phyloP scores from a whole-genome alignment of 1,139 yeast genomes.

The Geotrichum australiense region DNA sequence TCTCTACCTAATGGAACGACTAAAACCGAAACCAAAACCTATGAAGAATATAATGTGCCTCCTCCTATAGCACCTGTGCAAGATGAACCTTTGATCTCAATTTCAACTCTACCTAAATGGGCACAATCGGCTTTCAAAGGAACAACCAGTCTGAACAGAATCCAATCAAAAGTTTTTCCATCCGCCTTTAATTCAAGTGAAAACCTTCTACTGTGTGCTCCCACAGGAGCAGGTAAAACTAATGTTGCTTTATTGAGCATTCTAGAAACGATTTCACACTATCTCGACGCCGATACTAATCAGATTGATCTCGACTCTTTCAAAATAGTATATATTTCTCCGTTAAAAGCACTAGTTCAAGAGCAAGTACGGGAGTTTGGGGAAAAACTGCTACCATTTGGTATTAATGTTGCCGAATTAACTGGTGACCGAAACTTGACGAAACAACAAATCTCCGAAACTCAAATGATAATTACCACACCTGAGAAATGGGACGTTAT shows the following conservation, averaged over 20 bases:
- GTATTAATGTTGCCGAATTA: constrained; percentile 72
- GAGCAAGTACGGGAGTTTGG: constrained; percentile 89
- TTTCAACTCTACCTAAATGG: constrained; percentile 71
- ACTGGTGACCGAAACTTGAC: constrained; percentile 87
- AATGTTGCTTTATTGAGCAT: constrained; percentile 86
- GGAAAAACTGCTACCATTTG: constrained; percentile 59
- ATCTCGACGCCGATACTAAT: constrained; percentile 43
- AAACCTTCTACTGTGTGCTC: constrained; percentile 84
- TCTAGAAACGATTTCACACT: constrained; percentile 53
- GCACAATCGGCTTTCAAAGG: constrained; percentile 67
- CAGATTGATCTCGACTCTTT: constrained; percentile 48
- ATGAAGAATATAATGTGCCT: constrained; percentile 87
- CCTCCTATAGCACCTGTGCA: constrained; percentile 47
- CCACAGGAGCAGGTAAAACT: constrained; percentile 98
- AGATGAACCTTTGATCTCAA: constrained; percentile 49
- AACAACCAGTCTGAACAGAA: constrained; percentile 56
- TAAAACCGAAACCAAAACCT: constrained; percentile 62
- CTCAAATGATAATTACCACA: constrained; percentile 85
- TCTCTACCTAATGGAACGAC: constrained; percentile 77
- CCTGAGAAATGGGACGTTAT: constrained; percentile 98
- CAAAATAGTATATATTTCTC: constrained; percentile 87
- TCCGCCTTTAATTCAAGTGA: constrained; percentile 63
- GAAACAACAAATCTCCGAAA: constrained; percentile 64
- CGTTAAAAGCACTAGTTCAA: constrained; percentile 88
- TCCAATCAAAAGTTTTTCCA: constrained; percentile 80